Conservation (phyloP, 257 asterid genomes). For the Scutellaria baicalensis region DNA sequence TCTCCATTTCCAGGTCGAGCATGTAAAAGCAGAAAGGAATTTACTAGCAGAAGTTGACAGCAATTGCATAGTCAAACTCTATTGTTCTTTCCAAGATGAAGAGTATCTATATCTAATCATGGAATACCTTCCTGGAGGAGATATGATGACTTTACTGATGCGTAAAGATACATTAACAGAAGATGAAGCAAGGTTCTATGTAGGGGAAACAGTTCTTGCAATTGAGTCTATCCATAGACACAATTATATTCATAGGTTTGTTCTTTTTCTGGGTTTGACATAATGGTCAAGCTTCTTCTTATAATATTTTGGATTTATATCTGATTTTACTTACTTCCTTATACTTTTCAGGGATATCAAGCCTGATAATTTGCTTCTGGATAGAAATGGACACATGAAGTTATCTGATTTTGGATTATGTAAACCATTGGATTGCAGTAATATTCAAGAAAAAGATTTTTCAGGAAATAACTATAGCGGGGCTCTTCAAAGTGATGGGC, state of each 20-base stretch:
- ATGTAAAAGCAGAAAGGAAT: constrained; percentile 95
- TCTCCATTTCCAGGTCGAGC: constrained; percentile 64
- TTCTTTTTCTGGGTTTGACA: constrained; percentile 10
- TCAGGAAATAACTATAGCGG: constrained; percentile 70
- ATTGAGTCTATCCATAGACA: constrained; percentile 94
- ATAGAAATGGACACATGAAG: constrained; percentile 91
- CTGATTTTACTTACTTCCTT: constrained; percentile 7
- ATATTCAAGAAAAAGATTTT: constrained; percentile 88
- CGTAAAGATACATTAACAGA: constrained; percentile 88
- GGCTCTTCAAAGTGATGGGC: constrained; percentile 86
- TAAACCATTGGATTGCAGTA: constrained; percentile 93
- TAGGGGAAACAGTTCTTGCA: constrained; percentile 95
- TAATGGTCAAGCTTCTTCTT: background rate
- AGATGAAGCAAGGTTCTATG: constrained; percentile 85
- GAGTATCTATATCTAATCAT: constrained; percentile 87
- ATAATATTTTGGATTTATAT: background rate
- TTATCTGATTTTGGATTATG: constrained; percentile 94
- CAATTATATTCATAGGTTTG: constrained; percentile 89
- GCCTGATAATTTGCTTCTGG: constrained; percentile 96
- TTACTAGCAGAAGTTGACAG: constrained; percentile 95
- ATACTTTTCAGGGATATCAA: constrained; percentile 78
- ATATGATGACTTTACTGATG: constrained; percentile 98
- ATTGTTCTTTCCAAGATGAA: constrained; percentile 97
- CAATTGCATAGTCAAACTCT: constrained; percentile 91
- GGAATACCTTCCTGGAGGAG: constrained; percentile 99